Conservation (phyloP, 768 basidiomycete genomes). For the Suillus sp. region DNA sequence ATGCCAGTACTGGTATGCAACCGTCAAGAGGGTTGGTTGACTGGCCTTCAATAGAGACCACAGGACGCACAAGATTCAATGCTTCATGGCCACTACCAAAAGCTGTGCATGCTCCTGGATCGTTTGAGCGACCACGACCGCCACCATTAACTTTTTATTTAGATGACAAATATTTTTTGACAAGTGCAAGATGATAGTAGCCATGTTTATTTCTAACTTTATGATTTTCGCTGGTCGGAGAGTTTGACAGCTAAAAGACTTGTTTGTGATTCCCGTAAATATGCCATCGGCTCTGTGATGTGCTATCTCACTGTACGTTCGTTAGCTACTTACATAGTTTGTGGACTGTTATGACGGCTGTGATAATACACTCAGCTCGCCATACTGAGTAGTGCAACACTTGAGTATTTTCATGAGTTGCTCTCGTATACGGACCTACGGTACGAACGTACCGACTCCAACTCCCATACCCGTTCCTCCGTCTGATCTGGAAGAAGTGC, state of each 20-base stretch:
- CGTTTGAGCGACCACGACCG: constrained; percentile 44
- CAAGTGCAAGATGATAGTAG: constrained; percentile 20
- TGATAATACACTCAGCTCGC: neutral
- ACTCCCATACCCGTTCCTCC: neutral
- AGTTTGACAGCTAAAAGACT: neutral
- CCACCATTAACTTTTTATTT: constrained; percentile 38
- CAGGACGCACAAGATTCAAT: constrained; percentile 33
- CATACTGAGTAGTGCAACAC: neutral
- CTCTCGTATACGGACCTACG: too few relatives aligned
- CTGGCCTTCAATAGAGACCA: constrained; percentile 26
- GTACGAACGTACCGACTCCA: too few relatives aligned
- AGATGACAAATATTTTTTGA: constrained; percentile 16
- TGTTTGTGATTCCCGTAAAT: neutral
- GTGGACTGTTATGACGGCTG: neutral
- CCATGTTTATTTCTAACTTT: constrained; percentile 2
- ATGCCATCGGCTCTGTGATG: neutral
- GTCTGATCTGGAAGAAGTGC: neutral
- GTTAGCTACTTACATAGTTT: neutral
- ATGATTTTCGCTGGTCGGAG: constrained; percentile 12
- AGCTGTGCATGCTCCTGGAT: constrained; percentile 23
- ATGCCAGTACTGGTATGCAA: constrained; percentile 17
- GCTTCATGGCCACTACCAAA: constrained; percentile 24
- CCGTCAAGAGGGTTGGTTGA: constrained; percentile 30
- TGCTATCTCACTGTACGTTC: neutral
- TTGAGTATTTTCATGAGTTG: neutral